phyloP scores from a whole-genome alignment of 2,329 filamentous ascomycete species.

The Fusarium sp. region DNA sequence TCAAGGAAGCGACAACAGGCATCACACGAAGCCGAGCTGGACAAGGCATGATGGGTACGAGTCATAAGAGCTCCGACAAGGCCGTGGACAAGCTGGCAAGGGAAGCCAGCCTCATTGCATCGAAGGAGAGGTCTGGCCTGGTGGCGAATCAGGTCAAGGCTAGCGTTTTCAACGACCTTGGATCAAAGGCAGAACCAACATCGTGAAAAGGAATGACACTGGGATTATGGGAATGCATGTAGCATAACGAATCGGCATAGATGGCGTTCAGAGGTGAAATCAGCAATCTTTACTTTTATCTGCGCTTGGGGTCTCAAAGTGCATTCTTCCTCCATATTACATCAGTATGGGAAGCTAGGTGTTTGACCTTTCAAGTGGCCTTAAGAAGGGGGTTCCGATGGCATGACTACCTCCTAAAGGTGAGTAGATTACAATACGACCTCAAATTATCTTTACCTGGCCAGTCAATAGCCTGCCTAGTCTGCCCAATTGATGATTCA shows the following conservation, averaged over 20 bases:
- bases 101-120: slow-evolving; percentile 69
- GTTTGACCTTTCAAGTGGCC: too few relatives aligned
- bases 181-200: slow-evolving; percentile 32
- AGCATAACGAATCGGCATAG: slow-evolving; percentile 39
- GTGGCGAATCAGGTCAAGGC: slow-evolving; percentile 71
- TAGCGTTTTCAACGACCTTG: slow-evolving; percentile 64
- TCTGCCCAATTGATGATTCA: background rate
- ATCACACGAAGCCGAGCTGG: slow-evolving; percentile 42
- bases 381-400: background rate
- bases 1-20: slow-evolving; percentile 67
- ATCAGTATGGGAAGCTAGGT: background rate
- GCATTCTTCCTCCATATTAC: background rate
- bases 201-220: slow-evolving; percentile 21
- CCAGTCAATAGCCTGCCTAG: background rate
- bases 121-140: slow-evolving; percentile 70
- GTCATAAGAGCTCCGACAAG: slow-evolving; percentile 49
- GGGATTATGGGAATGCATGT: slow-evolving; percentile 31
- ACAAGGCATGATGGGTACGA: slow-evolving; percentile 40
- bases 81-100: slow-evolving; percentile 68
- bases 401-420: background rate
- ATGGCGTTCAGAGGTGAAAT: slow-evolving; percentile 44
- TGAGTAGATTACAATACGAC: background rate
- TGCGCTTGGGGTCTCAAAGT: background rate
- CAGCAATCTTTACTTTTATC: slow-evolving; percentile 17
- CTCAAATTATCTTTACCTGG: background rate